These are phyloP conservation scores for Salix brachista DNA, from an alignment of 345 rosid genomes.

Conservation along the genomic window DNA sequence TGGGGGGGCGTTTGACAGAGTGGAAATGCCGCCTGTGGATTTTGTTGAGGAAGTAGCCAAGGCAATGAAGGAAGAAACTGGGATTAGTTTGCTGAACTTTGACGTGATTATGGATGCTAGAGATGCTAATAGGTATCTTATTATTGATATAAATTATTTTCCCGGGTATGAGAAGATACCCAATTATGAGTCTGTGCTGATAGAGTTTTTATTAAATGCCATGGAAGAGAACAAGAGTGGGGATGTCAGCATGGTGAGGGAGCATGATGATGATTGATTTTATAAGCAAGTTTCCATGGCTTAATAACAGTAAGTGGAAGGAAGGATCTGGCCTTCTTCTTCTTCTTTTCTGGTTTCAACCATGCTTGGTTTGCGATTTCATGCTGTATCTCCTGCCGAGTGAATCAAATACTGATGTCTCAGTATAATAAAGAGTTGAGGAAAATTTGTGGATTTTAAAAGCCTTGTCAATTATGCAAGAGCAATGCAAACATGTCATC, in stretches of 20 bases:
- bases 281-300: too few relatives aligned
- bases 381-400: too few relatives aligned
- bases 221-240: constrained; percentile 22
- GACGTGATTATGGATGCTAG: constrained; percentile 59
- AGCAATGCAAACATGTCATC: too few relatives aligned
- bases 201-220: constrained; percentile 44
- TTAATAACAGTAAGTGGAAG: too few relatives aligned
- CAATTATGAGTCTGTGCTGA: constrained; percentile 44
- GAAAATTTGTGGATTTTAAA: too few relatives aligned
- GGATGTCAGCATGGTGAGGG: background rate
- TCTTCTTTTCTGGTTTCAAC: too few relatives aligned
- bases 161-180: constrained; percentile 73
- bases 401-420: too few relatives aligned
- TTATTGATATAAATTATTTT: constrained; percentile 67
- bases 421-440: too few relatives aligned
- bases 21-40: constrained; percentile 46
- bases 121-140: constrained; percentile 41
- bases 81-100: constrained; percentile 56
- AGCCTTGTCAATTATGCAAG: too few relatives aligned
- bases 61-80: constrained; percentile 46
- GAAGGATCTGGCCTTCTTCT: too few relatives aligned
- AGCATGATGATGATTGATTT: too few relatives aligned
- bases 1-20: constrained; percentile 30
- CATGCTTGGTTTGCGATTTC: too few relatives aligned
- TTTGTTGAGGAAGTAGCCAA: constrained; percentile 43